A percentile compares a stretch with the other conserved stretches of the same genome.
Conservation (phyloP, 2,329 filamentous ascomycete genomes). For the Talaromyces sp. region DNA sequence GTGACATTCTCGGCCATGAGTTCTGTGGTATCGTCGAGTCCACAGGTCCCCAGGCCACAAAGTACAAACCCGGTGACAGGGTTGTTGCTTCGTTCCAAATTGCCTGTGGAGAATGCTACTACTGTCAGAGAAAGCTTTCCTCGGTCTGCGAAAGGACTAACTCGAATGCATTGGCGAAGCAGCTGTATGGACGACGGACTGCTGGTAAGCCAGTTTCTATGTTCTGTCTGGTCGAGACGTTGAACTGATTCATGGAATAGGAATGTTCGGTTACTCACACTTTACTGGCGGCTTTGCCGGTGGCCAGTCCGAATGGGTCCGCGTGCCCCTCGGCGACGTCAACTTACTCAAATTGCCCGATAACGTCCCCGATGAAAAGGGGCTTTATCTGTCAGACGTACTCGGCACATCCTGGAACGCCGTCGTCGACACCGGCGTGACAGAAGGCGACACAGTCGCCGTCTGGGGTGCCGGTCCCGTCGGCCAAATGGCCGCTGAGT, state of each 20-base stretch:
- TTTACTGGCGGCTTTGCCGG: slow-evolving; percentile 85
- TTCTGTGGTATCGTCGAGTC: slow-evolving; percentile 52
- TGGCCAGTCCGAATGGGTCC: slow-evolving; percentile 81
- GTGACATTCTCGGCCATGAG: slow-evolving; percentile 64
- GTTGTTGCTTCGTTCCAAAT: slow-evolving; percentile 88
- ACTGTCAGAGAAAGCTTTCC: slow-evolving; percentile 72
- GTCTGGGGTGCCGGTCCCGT: slow-evolving; percentile 87
- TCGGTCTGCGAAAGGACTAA: slow-evolving; percentile 80
- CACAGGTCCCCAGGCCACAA: slow-evolving; percentile 54
- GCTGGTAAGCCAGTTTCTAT: slow-evolving; percentile 50
- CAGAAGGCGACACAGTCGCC: slow-evolving; percentile 70
- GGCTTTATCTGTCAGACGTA: slow-evolving; percentile 75
- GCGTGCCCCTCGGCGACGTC: slow-evolving; percentile 74
- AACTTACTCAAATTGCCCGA: slow-evolving; percentile 78
- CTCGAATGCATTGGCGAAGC: slow-evolving; percentile 64
- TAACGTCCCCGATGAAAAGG: slow-evolving; percentile 79
- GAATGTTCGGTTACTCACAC: slow-evolving; percentile 67
- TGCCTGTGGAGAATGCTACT: slow-evolving; percentile 64
- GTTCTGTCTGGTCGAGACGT: not conserved
- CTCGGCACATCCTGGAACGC: slow-evolving; percentile 74
- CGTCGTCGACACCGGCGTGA: slow-evolving; percentile 79
- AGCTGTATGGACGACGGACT: slow-evolving; percentile 75
- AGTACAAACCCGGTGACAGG: slow-evolving; percentile 58
- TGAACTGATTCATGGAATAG: slow-evolving; percentile 18
- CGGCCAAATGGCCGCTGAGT: slow-evolving; percentile 71